Base-by-base conservation (phyloP, 129 eudicot species). In the Deinandra increscens region DNA sequence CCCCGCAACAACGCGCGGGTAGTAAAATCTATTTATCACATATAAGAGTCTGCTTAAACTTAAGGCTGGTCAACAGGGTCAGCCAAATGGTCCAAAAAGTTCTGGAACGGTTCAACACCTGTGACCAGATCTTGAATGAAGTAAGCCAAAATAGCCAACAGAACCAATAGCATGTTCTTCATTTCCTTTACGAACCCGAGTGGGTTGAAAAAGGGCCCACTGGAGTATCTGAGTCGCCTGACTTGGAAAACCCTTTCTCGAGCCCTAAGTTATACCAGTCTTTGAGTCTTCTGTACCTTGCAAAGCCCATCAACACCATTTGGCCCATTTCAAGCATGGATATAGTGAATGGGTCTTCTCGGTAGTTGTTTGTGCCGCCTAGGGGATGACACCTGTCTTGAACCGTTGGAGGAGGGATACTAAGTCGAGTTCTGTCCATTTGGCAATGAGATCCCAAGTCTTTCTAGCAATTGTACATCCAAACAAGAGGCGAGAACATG, bases 11-110 rank as follows among this genome's bases (percentile, higher is more conserved):
- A n/a, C n/a, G n/a, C n/a, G n/a, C n/a, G n/a, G n/a, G n/a, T n/a
- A n/a, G n/a, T n/a, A n/a, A n/a, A n/a, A n/a, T n/a, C n/a, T n/a
- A n/a, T n/a, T n/a, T 80, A 74, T 66, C 68, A 75, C 85, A 79
- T 34, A 56, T 55, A 69, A 37, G 56, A 55, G 5, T 59, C 67
- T 77, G 82, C 80, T 89, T 95, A 80, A 92, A 92, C 85, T 86
- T 86, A 50, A 92, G 95, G 82, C 91, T 92, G 53, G 98, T 89
- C 89, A 92, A 86, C 95, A 0, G 96, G 95, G 66, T 92, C 98
- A 79, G 91, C 86, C 95, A 92, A 83, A 81, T 92, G 69, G 69
- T 92, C 98, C 69, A 92, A 73, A 0, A 92, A 84, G 91, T 92
- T 92, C 66, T 92, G 85, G 76, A 54, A 85, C 31, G 31, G 98